Base-by-base conservation (phyloP, 768 basidiomycete genomes). In the Tricholoma matsutake region DNA sequence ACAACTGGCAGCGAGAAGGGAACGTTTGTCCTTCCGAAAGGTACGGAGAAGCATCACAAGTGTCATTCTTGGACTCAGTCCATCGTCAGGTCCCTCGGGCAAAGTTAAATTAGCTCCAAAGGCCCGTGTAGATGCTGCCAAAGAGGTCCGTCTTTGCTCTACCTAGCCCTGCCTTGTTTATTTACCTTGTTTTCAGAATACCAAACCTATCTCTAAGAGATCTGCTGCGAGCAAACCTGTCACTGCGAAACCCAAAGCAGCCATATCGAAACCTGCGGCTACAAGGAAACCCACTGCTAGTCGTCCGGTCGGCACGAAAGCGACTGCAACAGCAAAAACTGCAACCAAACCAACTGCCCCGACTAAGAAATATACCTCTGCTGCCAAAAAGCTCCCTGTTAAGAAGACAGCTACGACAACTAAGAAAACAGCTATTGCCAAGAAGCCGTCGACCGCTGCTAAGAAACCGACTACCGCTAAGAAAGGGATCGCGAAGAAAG, bases 401-500 rank as follows among this genome's bases (percentile, higher is more conserved):
- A 72, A 71, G 67, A 68, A 68, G 63, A 60, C 65, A 3, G 56
- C 57, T 8, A 56, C 9, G 6, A 45, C 67, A 29, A 57, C 66
- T 32, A 69, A 68, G 60, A 76, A 71, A 61, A 59, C 66, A 7
- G 59, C 69, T 5, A 29, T 66, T 55, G 55, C 66, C n/a, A 75
- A 72, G 66, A 72, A 71, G 56, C 29, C 66, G n/a, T 37, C 65
- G 2, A 22, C 65, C 10, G 47, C 60, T 2, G 28, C 67, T 11
- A 73, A 69, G 67, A 77, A 76, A 37, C 59, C 65, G 7, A 61
- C 75, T 3, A 60, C 79, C 22, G 72, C 76, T 39, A 81, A 77
- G 72, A 80, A 80, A 59, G 83, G 79, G 49, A 55, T 76, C 3
- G 81, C 79, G 7, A 89, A 89, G 82, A 89, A 87, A 82, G 88